Conservation (phyloP, 2,329 filamentous ascomycete species). For the Talaromyces albobiverticillius region DNA sequence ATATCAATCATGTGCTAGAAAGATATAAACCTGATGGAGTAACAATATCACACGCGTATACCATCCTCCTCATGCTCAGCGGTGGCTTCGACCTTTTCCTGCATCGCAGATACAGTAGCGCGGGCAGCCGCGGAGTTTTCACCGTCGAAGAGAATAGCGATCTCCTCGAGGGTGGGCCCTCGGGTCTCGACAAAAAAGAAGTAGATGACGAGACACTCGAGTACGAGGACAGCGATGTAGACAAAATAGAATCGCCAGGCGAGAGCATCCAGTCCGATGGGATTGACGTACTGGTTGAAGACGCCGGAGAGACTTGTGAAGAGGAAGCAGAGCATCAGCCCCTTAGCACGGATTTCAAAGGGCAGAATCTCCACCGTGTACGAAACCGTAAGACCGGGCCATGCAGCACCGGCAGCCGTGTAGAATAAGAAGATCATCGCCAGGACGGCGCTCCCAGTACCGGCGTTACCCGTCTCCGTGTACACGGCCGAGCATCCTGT, state of each 20-base stretch:
- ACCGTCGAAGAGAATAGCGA: constrained; percentile 16
- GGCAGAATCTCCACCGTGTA: constrained; percentile 32
- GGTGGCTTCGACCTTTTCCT: too few relatives aligned
- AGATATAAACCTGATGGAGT: too few relatives aligned
- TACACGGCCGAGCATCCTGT: constrained; percentile 46
- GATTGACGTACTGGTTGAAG: constrained; percentile 12
- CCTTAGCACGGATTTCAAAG: constrained; percentile 36
- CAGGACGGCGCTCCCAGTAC: constrained; percentile 17
- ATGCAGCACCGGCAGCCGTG: constrained; percentile 29
- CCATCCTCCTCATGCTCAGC: too few relatives aligned
- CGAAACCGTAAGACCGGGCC: constrained; percentile 25
- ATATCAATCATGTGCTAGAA: too few relatives aligned
- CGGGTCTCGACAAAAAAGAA: constrained; percentile 32
- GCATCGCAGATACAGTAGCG: too few relatives aligned
- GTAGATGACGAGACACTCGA: constrained; percentile 27
- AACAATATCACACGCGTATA: too few relatives aligned
- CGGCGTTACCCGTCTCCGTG: constrained; percentile 33
- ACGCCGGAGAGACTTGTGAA: background rate
- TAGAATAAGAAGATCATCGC: constrained; percentile 25
- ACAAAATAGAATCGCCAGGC: constrained; percentile 1
- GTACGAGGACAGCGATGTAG: constrained; percentile 16
- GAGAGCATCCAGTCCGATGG: background rate
- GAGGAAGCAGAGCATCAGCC: constrained; percentile 18
- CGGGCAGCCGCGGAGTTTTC: background rate
- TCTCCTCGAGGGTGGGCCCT: constrained; percentile 31